phyloP scores from a whole-genome alignment of 2,329 filamentous ascomycete species.

The Blastomyces emzantsi region DNA sequence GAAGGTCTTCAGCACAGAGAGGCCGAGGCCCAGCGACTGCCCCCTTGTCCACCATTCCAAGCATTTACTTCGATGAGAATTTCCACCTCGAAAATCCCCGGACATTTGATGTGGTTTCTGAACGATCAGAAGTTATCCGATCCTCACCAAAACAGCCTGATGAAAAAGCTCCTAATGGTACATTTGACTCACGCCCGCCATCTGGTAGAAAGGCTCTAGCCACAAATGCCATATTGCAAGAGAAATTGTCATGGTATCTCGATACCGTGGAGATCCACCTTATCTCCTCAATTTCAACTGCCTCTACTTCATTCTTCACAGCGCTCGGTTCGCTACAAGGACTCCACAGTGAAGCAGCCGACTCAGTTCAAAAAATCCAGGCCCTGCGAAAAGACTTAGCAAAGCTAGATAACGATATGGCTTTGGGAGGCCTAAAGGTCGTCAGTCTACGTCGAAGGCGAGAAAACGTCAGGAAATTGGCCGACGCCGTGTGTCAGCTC shows the following conservation, averaged over 20 bases:
- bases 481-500: slow-evolving; percentile 74
- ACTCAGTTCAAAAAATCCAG: slow-evolving; percentile 82
- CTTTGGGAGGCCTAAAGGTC: slow-evolving; percentile 72
- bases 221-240: slow-evolving; percentile 93
- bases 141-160: slow-evolving; percentile 49
- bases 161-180: slow-evolving; percentile 49
- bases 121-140: slow-evolving; percentile 90
- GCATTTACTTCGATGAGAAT: slow-evolving; percentile 87
- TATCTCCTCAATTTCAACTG: slow-evolving; percentile 90
- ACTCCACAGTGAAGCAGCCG: slow-evolving; percentile 81
- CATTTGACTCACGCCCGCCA: slow-evolving; percentile 26
- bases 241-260: slow-evolving; percentile 99
- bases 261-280: slow-evolving; percentile 97
- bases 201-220: slow-evolving; percentile 67
- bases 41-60: slow-evolving; percentile 83
- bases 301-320: slow-evolving; percentile 92
- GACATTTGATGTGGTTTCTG: slow-evolving; percentile 93
- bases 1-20: slow-evolving; percentile 19
- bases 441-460: slow-evolving; percentile 71
- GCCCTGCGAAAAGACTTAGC: slow-evolving; percentile 67
- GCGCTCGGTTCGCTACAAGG: slow-evolving; percentile 85
- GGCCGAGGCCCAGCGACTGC: slow-evolving; percentile 49
- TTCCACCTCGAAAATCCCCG: slow-evolving; percentile 94
- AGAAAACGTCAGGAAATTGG: slow-evolving; percentile 75
- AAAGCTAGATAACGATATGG: slow-evolving; percentile 77